phyloP scores from a whole-genome alignment of 805 yeast genomes.

The Yamadazyma laniorum region DNA sequence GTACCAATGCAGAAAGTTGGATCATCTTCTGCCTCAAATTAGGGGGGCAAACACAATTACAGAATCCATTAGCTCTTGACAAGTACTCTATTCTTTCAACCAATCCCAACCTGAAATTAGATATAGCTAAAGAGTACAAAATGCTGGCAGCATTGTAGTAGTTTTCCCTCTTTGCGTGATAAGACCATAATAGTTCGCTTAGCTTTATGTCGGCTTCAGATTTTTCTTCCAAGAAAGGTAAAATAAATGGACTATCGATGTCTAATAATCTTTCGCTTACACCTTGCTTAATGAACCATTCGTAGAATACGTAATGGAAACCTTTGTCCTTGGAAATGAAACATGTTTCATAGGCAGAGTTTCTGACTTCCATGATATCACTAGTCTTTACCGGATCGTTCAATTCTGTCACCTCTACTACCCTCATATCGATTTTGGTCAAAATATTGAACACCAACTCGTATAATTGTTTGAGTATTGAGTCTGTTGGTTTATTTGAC shows the following conservation, averaged over 20 bases:
- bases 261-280: slow-evolving; percentile 74
- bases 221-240: slow-evolving; percentile 71
- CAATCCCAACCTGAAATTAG: slow-evolving; percentile 66
- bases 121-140: slow-evolving; percentile 63
- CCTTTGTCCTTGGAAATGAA: slow-evolving; percentile 72
- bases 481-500: slow-evolving; percentile 13
- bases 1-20: slow-evolving; percentile 63
- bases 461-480: slow-evolving; percentile 50
- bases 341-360: slow-evolving; percentile 70
- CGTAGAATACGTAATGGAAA: slow-evolving; percentile 91
- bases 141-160: slow-evolving; percentile 84
- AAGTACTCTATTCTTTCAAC: slow-evolving; percentile 80
- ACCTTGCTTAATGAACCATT: slow-evolving; percentile 84
- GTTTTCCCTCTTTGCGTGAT: slow-evolving; percentile 77
- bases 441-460: slow-evolving; percentile 73
- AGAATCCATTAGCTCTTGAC: slow-evolving; percentile 90
- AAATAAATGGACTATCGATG: slow-evolving; percentile 76
- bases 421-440: slow-evolving; percentile 65
- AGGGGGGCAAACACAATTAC: slow-evolving; percentile 81
- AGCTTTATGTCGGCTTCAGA: slow-evolving; percentile 62
- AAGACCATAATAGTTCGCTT: slow-evolving; percentile 85
- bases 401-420: slow-evolving; percentile 43
- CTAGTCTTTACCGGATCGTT: slow-evolving; percentile 39
- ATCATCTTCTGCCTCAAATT: slow-evolving; percentile 73
- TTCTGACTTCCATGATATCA: slow-evolving; percentile 59